A percentile compares a stretch with the other conserved stretches of the same genome.
phyloP scores from a whole-genome alignment of 306 rosid species.

The Fragaria iinumae region DNA sequence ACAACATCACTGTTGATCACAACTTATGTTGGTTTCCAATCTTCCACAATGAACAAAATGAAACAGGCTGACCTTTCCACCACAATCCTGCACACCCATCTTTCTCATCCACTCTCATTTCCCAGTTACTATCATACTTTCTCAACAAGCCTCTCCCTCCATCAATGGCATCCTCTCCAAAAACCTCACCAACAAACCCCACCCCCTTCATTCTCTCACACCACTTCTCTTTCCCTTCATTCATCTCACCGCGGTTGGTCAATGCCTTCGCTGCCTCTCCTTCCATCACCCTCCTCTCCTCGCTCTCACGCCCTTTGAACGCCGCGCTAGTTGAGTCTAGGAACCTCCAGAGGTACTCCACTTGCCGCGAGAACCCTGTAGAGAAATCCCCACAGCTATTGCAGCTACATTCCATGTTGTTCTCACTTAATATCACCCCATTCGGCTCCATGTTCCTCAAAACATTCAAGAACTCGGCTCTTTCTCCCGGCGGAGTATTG shows the following conservation, averaged over 20 bases:
- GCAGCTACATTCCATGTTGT: conserved; percentile 80
- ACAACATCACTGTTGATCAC: neutral
- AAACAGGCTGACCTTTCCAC: conserved; percentile 85
- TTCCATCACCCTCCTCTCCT: conserved; percentile 84
- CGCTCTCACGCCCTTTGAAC: conserved; percentile 74
- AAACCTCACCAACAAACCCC: conserved; percentile 53
- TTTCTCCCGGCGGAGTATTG: conserved; percentile 47
- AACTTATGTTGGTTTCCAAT: conserved; percentile 22
- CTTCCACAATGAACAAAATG: conserved; percentile 83
- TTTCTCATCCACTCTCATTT: conserved; percentile 68
- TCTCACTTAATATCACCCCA: conserved; percentile 72
- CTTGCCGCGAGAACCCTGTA: conserved; percentile 49
- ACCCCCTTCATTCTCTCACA: conserved; percentile 68
- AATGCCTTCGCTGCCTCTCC: conserved; percentile 83
- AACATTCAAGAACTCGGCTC: conserved; percentile 50
- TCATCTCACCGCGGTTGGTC: conserved; percentile 63
- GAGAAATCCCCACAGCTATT: conserved; percentile 61
- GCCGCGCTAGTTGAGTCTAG: conserved; percentile 79
- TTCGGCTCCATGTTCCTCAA: conserved; percentile 61
- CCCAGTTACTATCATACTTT: conserved; percentile 84
- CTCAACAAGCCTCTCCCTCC: conserved; percentile 77
- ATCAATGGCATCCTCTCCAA: conserved; percentile 69
- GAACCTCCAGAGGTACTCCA: conserved; percentile 76
- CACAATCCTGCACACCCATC: conserved; percentile 59
- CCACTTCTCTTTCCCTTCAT: conserved; percentile 80